Percentiles rank a stretch among this genome's conserved stretches.
These are phyloP conservation scores for Neofusicoccum cordaticola DNA, from an alignment of 2,329 filamentous ascomycete genomes.

Conservation along the genomic window DNA sequence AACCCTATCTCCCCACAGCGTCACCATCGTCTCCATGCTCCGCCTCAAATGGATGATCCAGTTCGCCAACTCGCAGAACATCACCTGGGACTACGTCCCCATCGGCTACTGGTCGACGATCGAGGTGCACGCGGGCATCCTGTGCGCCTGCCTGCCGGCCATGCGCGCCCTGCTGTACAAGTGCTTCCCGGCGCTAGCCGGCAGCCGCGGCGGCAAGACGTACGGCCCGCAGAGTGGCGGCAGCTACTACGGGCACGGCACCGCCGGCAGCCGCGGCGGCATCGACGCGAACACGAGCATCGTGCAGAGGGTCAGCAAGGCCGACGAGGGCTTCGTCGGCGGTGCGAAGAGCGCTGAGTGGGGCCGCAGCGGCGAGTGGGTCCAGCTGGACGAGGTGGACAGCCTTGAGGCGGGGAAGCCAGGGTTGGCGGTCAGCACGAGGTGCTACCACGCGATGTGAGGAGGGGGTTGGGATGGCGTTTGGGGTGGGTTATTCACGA, in stretches of 20 bases:
- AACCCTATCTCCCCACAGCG: conserved; percentile 24
- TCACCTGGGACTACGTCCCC: conserved; percentile 36
- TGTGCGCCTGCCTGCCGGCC: conserved; percentile 38
- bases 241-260: background rate
- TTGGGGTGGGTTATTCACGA: too few species aligned
- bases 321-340: background rate
- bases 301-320: conserved; percentile 15
- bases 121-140: conserved; percentile 36
- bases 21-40: conserved; percentile 45
- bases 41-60: conserved; percentile 43
- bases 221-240: background rate
- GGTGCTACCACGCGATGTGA: background rate
- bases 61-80: conserved; percentile 42
- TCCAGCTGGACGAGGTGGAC: conserved; percentile 5
- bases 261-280: background rate
- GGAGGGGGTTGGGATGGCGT: too few species aligned
- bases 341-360: background rate
- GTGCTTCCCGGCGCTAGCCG: background rate
- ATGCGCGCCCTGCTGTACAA: conserved; percentile 20
- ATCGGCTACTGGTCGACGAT: conserved; percentile 36
- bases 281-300: conserved; percentile 11
- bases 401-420: background rate
- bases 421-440: background rate
- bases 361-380: background rate
- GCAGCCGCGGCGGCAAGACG: background rate